Evolutionary conservation across 495 filamentous ascomycete species (phyloP).

Genomic region (Neurospora sp.): DNA sequence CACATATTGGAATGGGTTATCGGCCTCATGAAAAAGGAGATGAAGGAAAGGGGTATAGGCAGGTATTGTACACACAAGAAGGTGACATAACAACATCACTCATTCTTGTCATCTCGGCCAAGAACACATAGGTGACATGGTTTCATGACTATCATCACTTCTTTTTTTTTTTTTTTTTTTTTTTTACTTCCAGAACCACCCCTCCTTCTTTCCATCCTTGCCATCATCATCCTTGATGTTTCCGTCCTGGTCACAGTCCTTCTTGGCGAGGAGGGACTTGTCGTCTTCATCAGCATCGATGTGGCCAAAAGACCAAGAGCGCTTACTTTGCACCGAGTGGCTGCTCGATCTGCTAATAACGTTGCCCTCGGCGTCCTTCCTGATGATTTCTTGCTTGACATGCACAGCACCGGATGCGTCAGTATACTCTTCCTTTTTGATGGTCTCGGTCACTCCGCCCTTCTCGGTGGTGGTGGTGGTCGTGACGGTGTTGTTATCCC

Average conservation of each 20-base stretch:
- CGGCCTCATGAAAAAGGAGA: not conserved
- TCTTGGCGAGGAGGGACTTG: not conserved
- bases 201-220: not conserved
- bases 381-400: conserved; percentile 7
- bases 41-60: not conserved
- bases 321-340: not conserved
- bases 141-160: not conserved
- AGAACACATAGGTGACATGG: not conserved
- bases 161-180: not conserved
- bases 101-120: not conserved
- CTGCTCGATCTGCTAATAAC: not conserved
- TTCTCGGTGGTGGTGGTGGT: not conserved
- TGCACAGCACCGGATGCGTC: conserved; percentile 13
- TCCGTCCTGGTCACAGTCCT: not conserved
- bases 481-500: not conserved
- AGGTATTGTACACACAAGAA: not conserved
- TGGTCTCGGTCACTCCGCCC: conserved; percentile 4
- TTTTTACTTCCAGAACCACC: not conserved
- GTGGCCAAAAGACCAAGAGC: not conserved
- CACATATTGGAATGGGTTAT: not conserved
- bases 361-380: not conserved
- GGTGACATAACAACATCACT: not conserved
- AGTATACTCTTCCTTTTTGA: conserved; percentile 8
- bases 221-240: not conserved
- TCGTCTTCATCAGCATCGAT: not conserved